Percentiles rank a stretch among this genome's conserved stretches.
These are phyloP conservation scores for Aspergillus mulundensis DNA, from an alignment of 495 filamentous ascomycete genomes.

Conservation along the genomic window DNA sequence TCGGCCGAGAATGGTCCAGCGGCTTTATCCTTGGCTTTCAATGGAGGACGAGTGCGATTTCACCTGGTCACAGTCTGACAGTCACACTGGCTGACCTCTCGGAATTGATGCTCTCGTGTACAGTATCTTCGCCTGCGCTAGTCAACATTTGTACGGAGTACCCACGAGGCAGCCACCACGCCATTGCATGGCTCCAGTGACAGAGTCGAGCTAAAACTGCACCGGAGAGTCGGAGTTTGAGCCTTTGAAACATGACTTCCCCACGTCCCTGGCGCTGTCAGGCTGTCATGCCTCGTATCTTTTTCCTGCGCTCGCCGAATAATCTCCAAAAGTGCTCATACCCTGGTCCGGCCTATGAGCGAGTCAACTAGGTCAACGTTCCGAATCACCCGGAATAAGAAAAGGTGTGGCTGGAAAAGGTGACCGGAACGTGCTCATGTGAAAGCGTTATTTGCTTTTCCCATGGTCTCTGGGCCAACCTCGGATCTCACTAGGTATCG, in stretches of 20 bases:
- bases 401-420: background rate
- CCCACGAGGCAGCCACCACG: constrained; percentile 6
- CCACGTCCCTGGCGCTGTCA: background rate
- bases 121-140: constrained; percentile 1
- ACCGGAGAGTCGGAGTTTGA: background rate
- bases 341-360: background rate
- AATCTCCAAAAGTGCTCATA: background rate
- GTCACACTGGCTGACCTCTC: background rate
- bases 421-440: background rate
- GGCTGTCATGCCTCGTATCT: background rate
- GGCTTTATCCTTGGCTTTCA: background rate
- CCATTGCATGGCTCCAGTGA: background rate
- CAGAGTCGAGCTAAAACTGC: no score
- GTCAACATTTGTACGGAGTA: background rate
- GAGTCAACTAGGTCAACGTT: background rate
- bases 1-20: background rate
- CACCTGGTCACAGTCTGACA: background rate
- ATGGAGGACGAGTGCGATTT: background rate
- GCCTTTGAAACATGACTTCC: background rate
- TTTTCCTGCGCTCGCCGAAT: background rate
- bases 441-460: constrained; percentile 5
- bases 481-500: constrained; percentile 1
- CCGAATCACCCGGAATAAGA: background rate
- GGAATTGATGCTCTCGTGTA: background rate
- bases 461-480: background rate